Evolutionary conservation across 2,329 filamentous ascomycete genomes (phyloP).

Genomic region (Didymellaceae sp.): DNA sequence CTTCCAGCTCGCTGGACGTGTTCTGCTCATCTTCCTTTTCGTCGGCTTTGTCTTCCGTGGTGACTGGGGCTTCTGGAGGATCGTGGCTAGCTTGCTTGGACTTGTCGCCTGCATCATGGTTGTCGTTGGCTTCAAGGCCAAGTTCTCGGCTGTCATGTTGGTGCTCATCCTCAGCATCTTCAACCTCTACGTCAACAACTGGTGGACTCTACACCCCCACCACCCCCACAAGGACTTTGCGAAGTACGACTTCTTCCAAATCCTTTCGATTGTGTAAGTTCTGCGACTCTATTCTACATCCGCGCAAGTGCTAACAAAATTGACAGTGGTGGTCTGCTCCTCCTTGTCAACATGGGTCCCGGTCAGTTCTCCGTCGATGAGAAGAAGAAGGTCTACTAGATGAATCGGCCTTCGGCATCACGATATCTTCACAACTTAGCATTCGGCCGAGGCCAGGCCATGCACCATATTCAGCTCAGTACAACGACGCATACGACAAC

Average conservation of each 20-base stretch:
- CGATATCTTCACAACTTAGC: slow-evolving; percentile 16
- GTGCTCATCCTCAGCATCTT: slow-evolving; percentile 96
- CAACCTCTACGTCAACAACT: slow-evolving; percentile 98
- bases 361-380: slow-evolving; percentile 98
- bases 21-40: slow-evolving; percentile 97
- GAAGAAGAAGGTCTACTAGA: slow-evolving; percentile 99
- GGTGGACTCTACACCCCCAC: slow-evolving; percentile 99
- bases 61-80: slow-evolving; percentile 87
- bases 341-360: slow-evolving; percentile 98
- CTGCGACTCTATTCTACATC: neutral
- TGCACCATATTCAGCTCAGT: slow-evolving; percentile 18
- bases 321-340: slow-evolving; percentile 83
- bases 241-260: slow-evolving; percentile 99
- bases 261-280: slow-evolving; percentile 89
- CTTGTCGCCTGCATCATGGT: slow-evolving; percentile 97
- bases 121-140: slow-evolving; percentile 98
- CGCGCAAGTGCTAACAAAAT: slow-evolving; percentile 27
- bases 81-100: slow-evolving; percentile 83
- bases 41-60: slow-evolving; percentile 95
- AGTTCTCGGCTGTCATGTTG: slow-evolving; percentile 95
- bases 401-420: neutral
- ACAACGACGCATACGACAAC: slow-evolving; percentile 18
- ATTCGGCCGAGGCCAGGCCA: slow-evolving; percentile 15
- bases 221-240: slow-evolving; percentile 99
- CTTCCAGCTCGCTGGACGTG: slow-evolving; percentile 95